Percentiles rank a stretch among this genome's conserved stretches.
Evolutionary conservation across 352 stramenopile species (phyloP).

Genomic region (Thraustochytrium sp.): DNA sequence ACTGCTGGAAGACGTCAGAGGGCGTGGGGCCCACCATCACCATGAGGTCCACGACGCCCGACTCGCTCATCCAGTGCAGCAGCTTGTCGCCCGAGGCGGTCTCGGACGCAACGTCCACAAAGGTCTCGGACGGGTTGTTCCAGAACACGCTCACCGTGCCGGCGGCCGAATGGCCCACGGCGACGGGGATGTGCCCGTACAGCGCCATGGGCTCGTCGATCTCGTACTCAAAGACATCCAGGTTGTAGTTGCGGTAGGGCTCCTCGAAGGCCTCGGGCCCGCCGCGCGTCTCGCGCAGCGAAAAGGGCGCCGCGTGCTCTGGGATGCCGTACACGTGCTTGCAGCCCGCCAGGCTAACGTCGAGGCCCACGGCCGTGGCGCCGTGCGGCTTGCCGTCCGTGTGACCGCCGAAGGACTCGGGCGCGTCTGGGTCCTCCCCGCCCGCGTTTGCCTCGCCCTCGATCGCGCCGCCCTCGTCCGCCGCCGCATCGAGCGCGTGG

Average conservation of each 20-base stretch:
- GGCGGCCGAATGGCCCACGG: constrained; percentile 47
- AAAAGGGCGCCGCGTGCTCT: constrained; percentile 89
- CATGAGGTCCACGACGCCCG: constrained; percentile 92
- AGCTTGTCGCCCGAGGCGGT: constrained; percentile 47
- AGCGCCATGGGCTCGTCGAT: constrained; percentile 96
- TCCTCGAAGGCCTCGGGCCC: constrained; percentile 70
- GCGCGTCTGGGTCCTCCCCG: constrained; percentile 60
- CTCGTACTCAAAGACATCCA: constrained; percentile 99
- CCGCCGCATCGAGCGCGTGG: constrained; percentile 45
- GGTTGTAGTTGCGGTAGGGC: constrained; percentile 97
- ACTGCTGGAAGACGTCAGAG: constrained; percentile 76
- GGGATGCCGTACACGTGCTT: constrained; percentile 90
- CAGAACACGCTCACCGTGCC: constrained; percentile 89
- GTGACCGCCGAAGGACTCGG: constrained; percentile 90
- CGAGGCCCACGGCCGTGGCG: constrained; percentile 84
- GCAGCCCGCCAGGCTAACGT: constrained; percentile 83
- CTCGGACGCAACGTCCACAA: constrained; percentile 85
- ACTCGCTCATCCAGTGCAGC: constrained; percentile 78
- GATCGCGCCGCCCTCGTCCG: constrained; percentile 55
- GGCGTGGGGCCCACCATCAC: constrained; percentile 80
- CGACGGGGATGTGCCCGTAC: constrained; percentile 81
- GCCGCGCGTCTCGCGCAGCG: constrained; percentile 79
- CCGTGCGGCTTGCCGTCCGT: constrained; percentile 73
- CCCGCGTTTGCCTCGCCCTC: not conserved
- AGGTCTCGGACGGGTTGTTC: constrained; percentile 98